Evolutionary conservation across 164 flowering plant genomes (phyloP).

Genomic region (Piper longum): DNA sequence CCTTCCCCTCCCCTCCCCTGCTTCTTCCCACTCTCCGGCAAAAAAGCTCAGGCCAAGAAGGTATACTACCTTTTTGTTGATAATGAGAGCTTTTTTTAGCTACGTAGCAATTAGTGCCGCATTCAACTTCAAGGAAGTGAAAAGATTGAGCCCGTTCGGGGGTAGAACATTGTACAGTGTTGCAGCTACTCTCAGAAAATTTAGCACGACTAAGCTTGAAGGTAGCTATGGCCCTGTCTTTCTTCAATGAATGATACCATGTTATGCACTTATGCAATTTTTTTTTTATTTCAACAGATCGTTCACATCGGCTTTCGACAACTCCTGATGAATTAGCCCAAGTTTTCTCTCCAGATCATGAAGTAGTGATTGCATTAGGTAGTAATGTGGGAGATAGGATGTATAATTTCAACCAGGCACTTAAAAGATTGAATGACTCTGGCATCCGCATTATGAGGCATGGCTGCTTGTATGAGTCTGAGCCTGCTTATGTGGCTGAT

Average conservation of each 20-base stretch:
- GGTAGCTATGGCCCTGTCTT: too few species aligned
- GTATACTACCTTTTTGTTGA: too few species aligned
- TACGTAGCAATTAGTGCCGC: background rate
- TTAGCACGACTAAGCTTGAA: too few species aligned
- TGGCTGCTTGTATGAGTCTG: conserved; percentile 80
- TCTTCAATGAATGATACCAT: too few species aligned
- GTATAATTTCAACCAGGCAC: conserved; percentile 60
- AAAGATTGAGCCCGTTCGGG: background rate
- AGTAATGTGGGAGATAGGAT: conserved; percentile 85
- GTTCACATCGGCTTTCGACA: conserved; percentile 24
- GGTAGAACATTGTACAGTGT: background rate
- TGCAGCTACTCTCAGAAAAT: background rate
- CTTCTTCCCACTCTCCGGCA: too few species aligned
- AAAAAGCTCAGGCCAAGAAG: too few species aligned
- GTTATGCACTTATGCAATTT: too few species aligned
- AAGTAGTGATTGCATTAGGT: conserved; percentile 88
- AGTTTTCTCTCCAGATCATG: conserved; percentile 58
- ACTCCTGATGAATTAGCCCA: conserved; percentile 22
- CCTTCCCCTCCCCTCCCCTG: too few species aligned
- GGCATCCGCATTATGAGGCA: conserved; percentile 64
- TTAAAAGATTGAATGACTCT: conserved; percentile 45
- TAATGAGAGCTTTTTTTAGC: too few species aligned
- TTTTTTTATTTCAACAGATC: conserved; percentile 1
- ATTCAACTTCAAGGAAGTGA: background rate
- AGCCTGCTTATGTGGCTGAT: conserved; percentile 82